phyloP scores from a whole-genome alignment of 352 stramenopile genomes.

The Phytopythium ostracodes region DNA sequence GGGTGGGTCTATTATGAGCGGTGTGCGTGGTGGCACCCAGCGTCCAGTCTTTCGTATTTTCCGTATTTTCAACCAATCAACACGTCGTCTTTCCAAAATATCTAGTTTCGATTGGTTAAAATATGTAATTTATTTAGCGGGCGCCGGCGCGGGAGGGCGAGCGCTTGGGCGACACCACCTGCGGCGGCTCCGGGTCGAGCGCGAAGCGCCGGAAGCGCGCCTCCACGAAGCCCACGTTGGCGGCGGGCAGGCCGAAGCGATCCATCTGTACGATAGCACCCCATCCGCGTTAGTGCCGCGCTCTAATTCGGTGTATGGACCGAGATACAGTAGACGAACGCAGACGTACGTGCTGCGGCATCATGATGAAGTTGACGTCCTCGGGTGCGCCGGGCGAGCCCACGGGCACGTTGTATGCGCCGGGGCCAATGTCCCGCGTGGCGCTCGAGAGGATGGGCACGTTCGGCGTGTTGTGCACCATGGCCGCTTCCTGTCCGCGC shows the following conservation, averaged over 20 bases:
- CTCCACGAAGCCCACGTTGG: slow-evolving; percentile 52
- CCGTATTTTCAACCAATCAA: slow-evolving; percentile 11
- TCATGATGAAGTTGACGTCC: slow-evolving; percentile 69
- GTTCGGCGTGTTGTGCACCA: slow-evolving; percentile 73
- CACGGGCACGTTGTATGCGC: slow-evolving; percentile 35
- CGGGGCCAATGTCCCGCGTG: slow-evolving; percentile 50
- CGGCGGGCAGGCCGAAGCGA: slow-evolving; percentile 46
- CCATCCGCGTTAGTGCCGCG: not conserved
- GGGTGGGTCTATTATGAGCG: not conserved
- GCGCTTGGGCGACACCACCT: not conserved
- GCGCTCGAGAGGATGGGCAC: slow-evolving; percentile 53
- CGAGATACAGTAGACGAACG: too few relatives aligned
- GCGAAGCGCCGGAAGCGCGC: slow-evolving; percentile 63
- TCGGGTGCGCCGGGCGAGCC: slow-evolving; percentile 21
- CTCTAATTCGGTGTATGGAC: not conserved
- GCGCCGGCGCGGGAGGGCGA: not conserved
- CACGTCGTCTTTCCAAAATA: not conserved
- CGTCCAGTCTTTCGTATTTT: slow-evolving; percentile 12
- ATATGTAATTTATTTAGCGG: not conserved
- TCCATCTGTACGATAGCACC: slow-evolving; percentile 26
- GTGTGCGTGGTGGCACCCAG: not conserved
- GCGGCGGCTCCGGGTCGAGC: slow-evolving; percentile 31
- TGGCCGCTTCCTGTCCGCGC: slow-evolving; percentile 41
- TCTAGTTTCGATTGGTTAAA: slow-evolving; percentile 7
- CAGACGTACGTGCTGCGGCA: slow-evolving; percentile 53